Evolutionary conservation across 139 green algal genomes (phyloP), one percentile per base, ranked within the genome.

Genomic region (Nannochloris sp.): DNA sequence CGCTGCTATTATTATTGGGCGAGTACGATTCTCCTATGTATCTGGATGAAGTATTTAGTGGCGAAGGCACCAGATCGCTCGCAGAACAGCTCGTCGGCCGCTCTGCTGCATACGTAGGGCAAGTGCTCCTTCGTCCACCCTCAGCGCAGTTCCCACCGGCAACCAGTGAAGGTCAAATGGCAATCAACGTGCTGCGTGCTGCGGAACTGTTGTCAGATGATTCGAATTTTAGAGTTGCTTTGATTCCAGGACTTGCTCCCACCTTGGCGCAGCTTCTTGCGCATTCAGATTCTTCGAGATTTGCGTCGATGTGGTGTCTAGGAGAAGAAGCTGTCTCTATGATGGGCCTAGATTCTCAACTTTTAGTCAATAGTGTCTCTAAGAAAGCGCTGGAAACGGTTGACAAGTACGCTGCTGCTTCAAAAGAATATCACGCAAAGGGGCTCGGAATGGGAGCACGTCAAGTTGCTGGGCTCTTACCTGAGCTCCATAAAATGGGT

Each of bases 201-300:
- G 70, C 70, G 0, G 74, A 81, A 58, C 58, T 74, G 42, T 64
- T 81, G 27, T 46, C 33, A 2, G 74, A 81, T 46, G 74, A 81
- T 63, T 74, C 70, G 6, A 78, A 81, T 68, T 74, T 70, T 46
- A 59, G 63, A 31, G 47, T 14, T 4, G 36, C 15, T 25, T 48
- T 78, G 19, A 66, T 63, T 25, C 37, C 32, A 6, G 31, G 37
- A 23, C 54, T 79, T 42, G 54, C 58, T 3, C 47, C 55, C 30
- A 59, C 65, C 12, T 10, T 72, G 4, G 70, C 70, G 6, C 45
- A 62, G 37, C 53, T 68, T 31, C 60, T 80, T 33, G n/a, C 19
- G 8, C 12, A 10, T 30, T 24, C 12, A 19, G 48, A 29, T 5
- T 9, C 39, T 23, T 12, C 46, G 4, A 33, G 13, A 23, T 70